Percentiles rank a stretch among this genome's conserved stretches.
These are phyloP conservation scores for Neoboletus magnificus DNA, from an alignment of 768 basidiomycete species.

Conservation along the genomic window DNA sequence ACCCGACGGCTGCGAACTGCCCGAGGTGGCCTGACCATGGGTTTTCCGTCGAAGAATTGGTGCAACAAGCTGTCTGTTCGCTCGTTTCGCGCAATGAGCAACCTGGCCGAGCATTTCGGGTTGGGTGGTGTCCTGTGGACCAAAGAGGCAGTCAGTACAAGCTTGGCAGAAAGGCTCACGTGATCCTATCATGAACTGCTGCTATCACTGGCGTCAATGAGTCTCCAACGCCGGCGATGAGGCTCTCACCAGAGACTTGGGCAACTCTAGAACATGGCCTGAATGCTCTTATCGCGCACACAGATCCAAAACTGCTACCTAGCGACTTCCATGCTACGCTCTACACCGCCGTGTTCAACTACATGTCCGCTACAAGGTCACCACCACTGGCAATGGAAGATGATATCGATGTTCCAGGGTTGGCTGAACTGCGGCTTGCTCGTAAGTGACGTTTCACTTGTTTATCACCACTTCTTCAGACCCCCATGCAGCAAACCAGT, in stretches of 20 bases:
- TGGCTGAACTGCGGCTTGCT: background rate
- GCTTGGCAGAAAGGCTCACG: too few relatives aligned
- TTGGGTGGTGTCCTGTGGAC: background rate
- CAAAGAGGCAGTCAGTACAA: background rate
- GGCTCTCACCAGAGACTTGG: background rate
- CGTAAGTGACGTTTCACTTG: background rate
- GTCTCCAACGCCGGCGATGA: background rate
- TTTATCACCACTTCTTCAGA: background rate
- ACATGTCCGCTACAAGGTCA: background rate
- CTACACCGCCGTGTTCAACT: background rate
- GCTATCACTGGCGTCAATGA: background rate
- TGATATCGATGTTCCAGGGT: background rate
- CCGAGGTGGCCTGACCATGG: constrained; percentile 16
- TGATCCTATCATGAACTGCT: background rate
- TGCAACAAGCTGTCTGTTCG: constrained; percentile 6
- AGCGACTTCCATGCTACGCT: background rate
- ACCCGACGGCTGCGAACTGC: constrained; percentile 16
- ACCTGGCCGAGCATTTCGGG: constrained; percentile 17
- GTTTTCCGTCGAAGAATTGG: constrained; percentile 19
- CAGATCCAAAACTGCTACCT: background rate
- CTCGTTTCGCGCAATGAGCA: constrained; percentile 15
- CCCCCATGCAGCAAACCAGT: background rate
- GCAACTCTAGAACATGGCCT: background rate
- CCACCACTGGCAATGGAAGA: background rate
- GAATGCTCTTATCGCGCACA: background rate